Base-by-base conservation (phyloP, 306 rosid species). In the Corylus avellana region DNA sequence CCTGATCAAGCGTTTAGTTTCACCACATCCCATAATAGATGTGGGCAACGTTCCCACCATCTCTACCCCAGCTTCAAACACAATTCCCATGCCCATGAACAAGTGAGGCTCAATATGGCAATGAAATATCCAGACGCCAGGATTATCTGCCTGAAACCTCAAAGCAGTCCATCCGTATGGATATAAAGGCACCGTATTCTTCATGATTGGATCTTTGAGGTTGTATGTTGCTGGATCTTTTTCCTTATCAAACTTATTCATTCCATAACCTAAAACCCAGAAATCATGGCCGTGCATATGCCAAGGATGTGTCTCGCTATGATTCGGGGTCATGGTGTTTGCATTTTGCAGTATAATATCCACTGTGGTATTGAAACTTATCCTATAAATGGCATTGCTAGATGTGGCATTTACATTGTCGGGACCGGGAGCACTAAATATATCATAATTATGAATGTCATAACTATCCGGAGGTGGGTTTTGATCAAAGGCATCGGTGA, bases 41-140 rank as follows among this genome's bases (percentile, higher is more conserved):
- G 5, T 39, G 4, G 44, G 44, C 44, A 39, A 39, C 44, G 4
- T 39, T 39, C 44, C 44, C 44, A 39, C 44, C 44, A 39, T 39
- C 44, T 39, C 44, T 39, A 39, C 6, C 44, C 44, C 81, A 56
- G 27, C 81, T 47, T 78, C 58, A 59, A 78, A 78, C 57, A 56
- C 71, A n/a, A 70, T 70, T 2, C 59, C 75, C 76, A 78, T 78
- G 7, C 81, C 81, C 81, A 70, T 13, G 7, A 4, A 58, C 37
- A 78, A 78, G 70, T 78, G 81, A 70, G 81, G 16, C 73, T 78
- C 81, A 48, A 78, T 57, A 54, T 78, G 81, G 1, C 81, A 78
- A 47, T 70, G 76, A 59, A 78, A 78, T 53, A 58, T 17, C 81
- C 81, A 78, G 1, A 70, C 81, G 2, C 81, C 81, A 5, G 76